Conservation (phyloP, 768 basidiomycete genomes). For the Mrakia blollopis region DNA sequence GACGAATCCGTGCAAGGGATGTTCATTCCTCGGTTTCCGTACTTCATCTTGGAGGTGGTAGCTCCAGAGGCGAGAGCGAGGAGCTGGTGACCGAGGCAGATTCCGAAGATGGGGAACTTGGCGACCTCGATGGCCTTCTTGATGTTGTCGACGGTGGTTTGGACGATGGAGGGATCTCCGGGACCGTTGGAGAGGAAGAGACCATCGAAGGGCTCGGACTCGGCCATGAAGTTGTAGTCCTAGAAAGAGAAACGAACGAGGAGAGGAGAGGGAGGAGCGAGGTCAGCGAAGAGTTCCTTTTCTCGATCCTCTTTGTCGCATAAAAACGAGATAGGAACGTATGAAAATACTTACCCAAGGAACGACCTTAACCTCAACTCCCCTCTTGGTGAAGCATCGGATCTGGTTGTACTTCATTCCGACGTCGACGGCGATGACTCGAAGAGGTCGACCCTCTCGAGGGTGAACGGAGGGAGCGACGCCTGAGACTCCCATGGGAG, state of each 20-base stretch:
- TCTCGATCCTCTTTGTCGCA: not conserved
- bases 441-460: conserved; percentile 63
- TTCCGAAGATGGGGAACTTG: conserved; percentile 84
- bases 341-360: conserved; percentile 59
- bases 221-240: conserved; percentile 68
- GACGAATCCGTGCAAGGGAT: conserved; percentile 93
- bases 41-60: conserved; percentile 97
- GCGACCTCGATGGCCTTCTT: conserved; percentile 53
- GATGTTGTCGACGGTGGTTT: conserved; percentile 64
- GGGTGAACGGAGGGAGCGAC: conserved; percentile 61
- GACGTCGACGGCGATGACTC: conserved; percentile 87
- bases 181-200: conserved; percentile 97
- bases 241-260: conserved; percentile 29
- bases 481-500: conserved; percentile 51
- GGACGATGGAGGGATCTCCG: conserved; percentile 85
- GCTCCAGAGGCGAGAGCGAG: conserved; percentile 92
- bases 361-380: conserved; percentile 92
- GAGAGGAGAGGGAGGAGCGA: not conserved
- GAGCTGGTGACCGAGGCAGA: conserved; percentile 96
- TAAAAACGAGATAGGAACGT: too few relatives aligned
- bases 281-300: not conserved
- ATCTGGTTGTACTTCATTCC: conserved; percentile 99
- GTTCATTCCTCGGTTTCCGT: conserved; percentile 98
- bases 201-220: conserved; percentile 79
- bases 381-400: conserved; percentile 85